These are phyloP conservation scores for Cryomyces antarcticus DNA, from an alignment of 495 filamentous ascomycete genomes.

Conservation along the genomic window DNA sequence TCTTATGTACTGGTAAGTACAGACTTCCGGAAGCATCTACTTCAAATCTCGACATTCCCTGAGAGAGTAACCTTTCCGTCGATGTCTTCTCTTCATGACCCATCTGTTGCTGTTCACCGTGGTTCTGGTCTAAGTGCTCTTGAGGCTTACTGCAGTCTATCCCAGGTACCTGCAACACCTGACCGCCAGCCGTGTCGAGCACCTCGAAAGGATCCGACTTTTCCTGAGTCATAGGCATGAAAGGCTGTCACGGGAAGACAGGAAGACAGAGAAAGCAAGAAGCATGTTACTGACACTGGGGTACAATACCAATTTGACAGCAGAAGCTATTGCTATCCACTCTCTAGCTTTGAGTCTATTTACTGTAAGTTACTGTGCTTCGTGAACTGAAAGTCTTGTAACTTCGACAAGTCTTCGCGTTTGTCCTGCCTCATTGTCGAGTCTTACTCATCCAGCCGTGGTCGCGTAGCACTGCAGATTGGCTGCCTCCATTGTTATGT, in stretches of 20 bases:
- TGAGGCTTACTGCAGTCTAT: background rate
- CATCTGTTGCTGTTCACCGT: too few relatives aligned
- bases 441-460: background rate
- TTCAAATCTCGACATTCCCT: too few relatives aligned
- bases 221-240: background rate
- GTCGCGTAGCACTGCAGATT: constrained; percentile 1
- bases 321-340: background rate
- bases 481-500: too few relatives aligned
- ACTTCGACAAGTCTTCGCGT: background rate
- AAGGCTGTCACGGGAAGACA: constrained; percentile 12
- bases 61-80: too few relatives aligned
- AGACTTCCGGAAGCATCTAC: too few relatives aligned
- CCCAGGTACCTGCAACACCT: background rate
- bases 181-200: background rate
- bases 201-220: background rate
- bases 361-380: background rate
- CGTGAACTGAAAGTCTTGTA: background rate
- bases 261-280: constrained; percentile 12
- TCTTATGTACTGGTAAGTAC: constrained; percentile 63
- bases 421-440: background rate
- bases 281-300: background rate
- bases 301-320: background rate
- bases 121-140: background rate
- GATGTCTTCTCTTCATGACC: too few relatives aligned
- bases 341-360: background rate